phyloP scores from a whole-genome alignment of 257 asterid species.

The Datura wrightii region DNA sequence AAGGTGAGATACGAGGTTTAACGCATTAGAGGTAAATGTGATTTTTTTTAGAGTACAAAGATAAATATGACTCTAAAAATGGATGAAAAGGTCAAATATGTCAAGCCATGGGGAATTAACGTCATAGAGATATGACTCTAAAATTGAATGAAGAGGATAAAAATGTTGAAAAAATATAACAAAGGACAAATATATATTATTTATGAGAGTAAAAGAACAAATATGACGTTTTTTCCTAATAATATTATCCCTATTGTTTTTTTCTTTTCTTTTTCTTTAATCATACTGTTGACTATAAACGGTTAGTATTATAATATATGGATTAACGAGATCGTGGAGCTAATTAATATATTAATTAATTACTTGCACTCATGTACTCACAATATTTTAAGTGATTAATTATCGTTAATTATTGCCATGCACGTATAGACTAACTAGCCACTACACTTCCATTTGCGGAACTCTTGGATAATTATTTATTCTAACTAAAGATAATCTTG shows the following conservation, averaged over 20 bases:
- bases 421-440: constrained; percentile 28
- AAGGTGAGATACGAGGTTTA: no score
- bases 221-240: background rate
- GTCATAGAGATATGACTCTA: no score
- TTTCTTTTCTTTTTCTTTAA: background rate
- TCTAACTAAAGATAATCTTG: constrained; percentile 24
- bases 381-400: constrained; percentile 14
- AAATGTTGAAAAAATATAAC: no score
- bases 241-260: background rate
- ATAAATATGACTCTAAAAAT: no score
- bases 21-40: no score
- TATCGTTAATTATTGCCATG: constrained; percentile 27
- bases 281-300: constrained; percentile 24
- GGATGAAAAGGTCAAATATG: no score
- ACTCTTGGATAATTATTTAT: background rate
- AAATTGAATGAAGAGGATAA: no score
- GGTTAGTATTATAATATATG: constrained; percentile 12
- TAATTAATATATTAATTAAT: constrained; percentile 10
- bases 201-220: no score
- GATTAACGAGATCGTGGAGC: constrained; percentile 27
- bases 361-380: constrained; percentile 23
- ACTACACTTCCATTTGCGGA: constrained; percentile 24
- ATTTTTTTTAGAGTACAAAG: no score
- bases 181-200: no score
- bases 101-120: no score